Evolutionary conservation across 179 eudicot species (phyloP).

Genomic region (Amaranthus tricolor): DNA sequence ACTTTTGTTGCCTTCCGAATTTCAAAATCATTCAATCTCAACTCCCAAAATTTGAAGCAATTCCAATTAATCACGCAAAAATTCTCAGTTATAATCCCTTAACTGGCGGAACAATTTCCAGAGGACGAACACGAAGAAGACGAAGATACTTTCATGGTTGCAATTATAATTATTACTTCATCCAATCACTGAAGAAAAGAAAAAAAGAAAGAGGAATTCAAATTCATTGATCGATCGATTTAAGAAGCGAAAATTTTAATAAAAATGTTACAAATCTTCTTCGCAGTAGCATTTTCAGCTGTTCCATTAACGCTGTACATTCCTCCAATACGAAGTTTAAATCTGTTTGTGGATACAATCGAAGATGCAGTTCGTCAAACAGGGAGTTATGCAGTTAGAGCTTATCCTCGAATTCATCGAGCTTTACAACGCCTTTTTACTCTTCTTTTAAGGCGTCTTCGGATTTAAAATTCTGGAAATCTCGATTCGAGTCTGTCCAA

Average conservation of each 20-base stretch:
- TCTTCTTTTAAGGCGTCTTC: slow-evolving; percentile 19
- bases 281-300: slow-evolving; percentile 32
- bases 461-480: neutral
- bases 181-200: neutral
- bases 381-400: slow-evolving; percentile 18
- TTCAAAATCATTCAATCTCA: neutral
- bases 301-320: slow-evolving; percentile 27
- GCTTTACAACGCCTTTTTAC: slow-evolving; percentile 16
- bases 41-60: neutral
- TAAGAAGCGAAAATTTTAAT: neutral
- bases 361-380: slow-evolving; percentile 23
- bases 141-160: neutral
- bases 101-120: slow-evolving; percentile 11
- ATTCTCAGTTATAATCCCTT: neutral
- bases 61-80: neutral
- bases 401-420: slow-evolving; percentile 14
- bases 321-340: slow-evolving; percentile 25
- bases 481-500: neutral
- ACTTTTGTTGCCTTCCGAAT: neutral
- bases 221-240: neutral
- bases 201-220: neutral
- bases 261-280: slow-evolving; percentile 28
- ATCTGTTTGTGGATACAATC: slow-evolving; percentile 26
- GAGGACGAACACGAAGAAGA: slow-evolving; percentile 4
- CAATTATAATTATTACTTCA: neutral